phyloP scores from a whole-genome alignment of 106 monocot genomes.

The Dendrobium chrysotoxum region DNA sequence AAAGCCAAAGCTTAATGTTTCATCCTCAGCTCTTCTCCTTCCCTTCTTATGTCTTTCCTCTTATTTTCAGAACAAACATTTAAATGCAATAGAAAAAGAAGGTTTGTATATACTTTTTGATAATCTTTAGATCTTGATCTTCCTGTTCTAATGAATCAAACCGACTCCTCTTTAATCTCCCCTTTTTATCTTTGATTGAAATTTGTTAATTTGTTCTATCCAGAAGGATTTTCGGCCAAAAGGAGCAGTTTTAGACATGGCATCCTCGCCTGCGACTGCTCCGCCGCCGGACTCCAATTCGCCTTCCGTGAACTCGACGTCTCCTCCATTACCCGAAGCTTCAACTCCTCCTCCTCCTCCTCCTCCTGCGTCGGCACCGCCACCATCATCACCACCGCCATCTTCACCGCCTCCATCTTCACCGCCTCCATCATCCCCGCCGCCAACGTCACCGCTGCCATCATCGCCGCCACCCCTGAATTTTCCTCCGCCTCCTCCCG shows the following conservation, averaged over 20 bases:
- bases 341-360: background rate
- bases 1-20: background rate
- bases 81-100: background rate
- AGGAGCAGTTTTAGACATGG: slow-evolving; percentile 11
- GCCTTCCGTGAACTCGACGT: background rate
- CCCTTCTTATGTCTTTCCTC: background rate
- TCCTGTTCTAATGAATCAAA: background rate
- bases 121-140: background rate
- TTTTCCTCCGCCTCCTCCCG: background rate
- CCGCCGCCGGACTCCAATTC: background rate
- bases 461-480: background rate
- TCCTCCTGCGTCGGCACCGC: background rate
- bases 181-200: background rate
- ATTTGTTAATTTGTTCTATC: background rate
- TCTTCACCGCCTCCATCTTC: background rate
- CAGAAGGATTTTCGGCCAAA: background rate
- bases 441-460: background rate
- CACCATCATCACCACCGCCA: background rate
- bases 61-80: background rate
- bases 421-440: background rate
- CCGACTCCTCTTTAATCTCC: background rate
- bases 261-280: slow-evolving; percentile 23
- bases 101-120: background rate
- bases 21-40: background rate
- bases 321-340: background rate